Evolutionary conservation across 1,284 basidiomycete species (phyloP).

Genomic region (Malassezia equina): DNA sequence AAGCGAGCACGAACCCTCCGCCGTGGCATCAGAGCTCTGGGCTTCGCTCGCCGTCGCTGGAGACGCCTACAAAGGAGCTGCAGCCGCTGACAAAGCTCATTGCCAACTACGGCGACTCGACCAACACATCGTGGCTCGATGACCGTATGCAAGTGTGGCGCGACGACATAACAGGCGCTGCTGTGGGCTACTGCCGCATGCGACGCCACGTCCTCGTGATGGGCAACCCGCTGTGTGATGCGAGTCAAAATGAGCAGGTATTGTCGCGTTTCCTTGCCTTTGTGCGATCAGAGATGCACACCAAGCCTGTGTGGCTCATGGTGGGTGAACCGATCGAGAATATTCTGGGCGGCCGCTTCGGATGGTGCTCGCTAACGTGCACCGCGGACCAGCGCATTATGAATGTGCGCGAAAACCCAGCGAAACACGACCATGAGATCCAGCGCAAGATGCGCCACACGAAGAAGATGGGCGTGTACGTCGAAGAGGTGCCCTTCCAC

Average conservation of each 20-base stretch:
- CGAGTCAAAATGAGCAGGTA: slow-evolving; percentile 51
- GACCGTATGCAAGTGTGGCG: slow-evolving; percentile 56
- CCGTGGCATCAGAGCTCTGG: slow-evolving; percentile 27
- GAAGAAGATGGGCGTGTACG: slow-evolving; percentile 53
- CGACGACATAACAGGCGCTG: slow-evolving; percentile 52
- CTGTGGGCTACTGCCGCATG: slow-evolving; percentile 52
- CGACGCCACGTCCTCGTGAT: slow-evolving; percentile 51
- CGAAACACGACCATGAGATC: slow-evolving; percentile 51
- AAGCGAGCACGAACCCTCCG: slow-evolving; percentile 37
- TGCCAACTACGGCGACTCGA: slow-evolving; percentile 55
- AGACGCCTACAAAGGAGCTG: slow-evolving; percentile 23
- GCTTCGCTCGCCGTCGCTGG: slow-evolving; percentile 1
- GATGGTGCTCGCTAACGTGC: slow-evolving; percentile 54
- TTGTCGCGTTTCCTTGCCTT: slow-evolving; percentile 50
- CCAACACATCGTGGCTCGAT: slow-evolving; percentile 56
- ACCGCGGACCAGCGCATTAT: slow-evolving; percentile 55
- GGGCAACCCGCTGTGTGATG: slow-evolving; percentile 54
- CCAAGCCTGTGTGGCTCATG: slow-evolving; percentile 56
- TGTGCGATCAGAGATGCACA: slow-evolving; percentile 45
- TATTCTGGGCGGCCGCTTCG: slow-evolving; percentile 52
- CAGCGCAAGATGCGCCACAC: slow-evolving; percentile 53
- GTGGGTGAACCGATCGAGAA: slow-evolving; percentile 52
- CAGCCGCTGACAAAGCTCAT: slow-evolving; percentile 51
- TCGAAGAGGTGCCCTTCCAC: slow-evolving; percentile 42
- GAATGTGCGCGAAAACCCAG: slow-evolving; percentile 50